Conservation (phyloP, 768 basidiomycete genomes). For the Neoboletus brunneissimus region DNA sequence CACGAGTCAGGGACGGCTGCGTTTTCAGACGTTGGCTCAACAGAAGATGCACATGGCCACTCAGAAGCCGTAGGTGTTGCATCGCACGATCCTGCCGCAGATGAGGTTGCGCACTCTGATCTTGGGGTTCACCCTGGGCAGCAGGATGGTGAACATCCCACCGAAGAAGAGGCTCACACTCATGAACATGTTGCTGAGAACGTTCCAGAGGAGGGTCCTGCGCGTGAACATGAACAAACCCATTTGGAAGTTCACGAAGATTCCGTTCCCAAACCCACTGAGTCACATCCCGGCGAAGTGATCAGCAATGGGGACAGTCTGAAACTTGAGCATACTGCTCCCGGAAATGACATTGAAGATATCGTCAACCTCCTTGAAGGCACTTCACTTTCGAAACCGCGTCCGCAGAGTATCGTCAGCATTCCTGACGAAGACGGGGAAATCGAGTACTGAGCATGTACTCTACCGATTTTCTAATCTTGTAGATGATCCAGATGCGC, state of each 20-base stretch:
- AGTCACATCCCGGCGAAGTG: constrained; percentile 7
- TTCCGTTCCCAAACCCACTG: constrained; percentile 7
- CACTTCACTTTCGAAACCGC: constrained; percentile 34
- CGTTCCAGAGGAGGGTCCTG: constrained; percentile 7
- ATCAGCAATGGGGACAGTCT: constrained; percentile 9
- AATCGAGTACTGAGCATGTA: constrained; percentile 46
- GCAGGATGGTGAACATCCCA: not conserved
- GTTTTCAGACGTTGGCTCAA: constrained; percentile 16
- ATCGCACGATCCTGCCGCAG: constrained; percentile 8
- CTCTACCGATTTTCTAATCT: constrained; percentile 2
- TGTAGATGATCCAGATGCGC: constrained; percentile 24
- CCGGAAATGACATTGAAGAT: constrained; percentile 52
- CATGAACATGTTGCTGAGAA: constrained; percentile 5
- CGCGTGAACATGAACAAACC: constrained; percentile 5
- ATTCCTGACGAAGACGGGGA: constrained; percentile 57
- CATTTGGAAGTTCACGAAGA: constrained; percentile 10
- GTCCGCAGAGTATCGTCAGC: constrained; percentile 42
- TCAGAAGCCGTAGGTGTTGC: constrained; percentile 12
- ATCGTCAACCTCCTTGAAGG: constrained; percentile 66
- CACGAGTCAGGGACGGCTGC: constrained; percentile 19
- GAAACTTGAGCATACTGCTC: not conserved
- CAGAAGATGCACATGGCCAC: constrained; percentile 17
- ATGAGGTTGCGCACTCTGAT: constrained; percentile 9
- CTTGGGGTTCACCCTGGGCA: constrained; percentile 13
- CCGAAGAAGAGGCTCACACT: constrained; percentile 7